Conservation (phyloP, 352 stramenopile species). For the Phytophthora megakarya region DNA sequence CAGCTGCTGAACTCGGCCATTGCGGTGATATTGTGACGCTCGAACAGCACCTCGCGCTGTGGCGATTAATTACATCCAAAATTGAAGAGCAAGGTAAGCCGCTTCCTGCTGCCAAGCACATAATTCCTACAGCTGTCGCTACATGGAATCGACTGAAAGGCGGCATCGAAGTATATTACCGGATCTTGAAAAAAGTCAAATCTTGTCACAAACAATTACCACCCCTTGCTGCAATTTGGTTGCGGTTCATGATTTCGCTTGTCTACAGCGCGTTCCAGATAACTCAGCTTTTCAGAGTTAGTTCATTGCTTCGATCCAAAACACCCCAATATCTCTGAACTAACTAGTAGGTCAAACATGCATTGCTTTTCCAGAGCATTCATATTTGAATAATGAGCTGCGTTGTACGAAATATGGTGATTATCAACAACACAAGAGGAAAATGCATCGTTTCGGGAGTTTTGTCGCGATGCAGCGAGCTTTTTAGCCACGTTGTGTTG, state of each 20-base stretch:
- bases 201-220: too few relatives aligned
- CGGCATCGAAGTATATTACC: slow-evolving; percentile 4
- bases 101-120: background rate
- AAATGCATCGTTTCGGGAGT: background rate
- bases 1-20: background rate
- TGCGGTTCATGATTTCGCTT: too few relatives aligned
- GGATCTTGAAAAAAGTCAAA: slow-evolving; percentile 3
- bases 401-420: background rate
- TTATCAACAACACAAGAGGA: background rate
- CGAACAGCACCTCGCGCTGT: background rate
- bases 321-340: too few relatives aligned
- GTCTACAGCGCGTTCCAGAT: background rate
- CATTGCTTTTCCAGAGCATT: background rate
- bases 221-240: background rate
- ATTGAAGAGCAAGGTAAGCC: background rate
- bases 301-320: too few relatives aligned
- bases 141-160: slow-evolving; percentile 10
- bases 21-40: background rate
- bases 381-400: background rate
- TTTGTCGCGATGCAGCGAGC: background rate
- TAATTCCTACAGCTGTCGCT: slow-evolving; percentile 3
- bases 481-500: background rate
- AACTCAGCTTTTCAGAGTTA: background rate
- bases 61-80: background rate
- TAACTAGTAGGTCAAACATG: too few relatives aligned